Base-by-base conservation (phyloP, 768 basidiomycete species). In the Phanerochaete carnosa region DNA sequence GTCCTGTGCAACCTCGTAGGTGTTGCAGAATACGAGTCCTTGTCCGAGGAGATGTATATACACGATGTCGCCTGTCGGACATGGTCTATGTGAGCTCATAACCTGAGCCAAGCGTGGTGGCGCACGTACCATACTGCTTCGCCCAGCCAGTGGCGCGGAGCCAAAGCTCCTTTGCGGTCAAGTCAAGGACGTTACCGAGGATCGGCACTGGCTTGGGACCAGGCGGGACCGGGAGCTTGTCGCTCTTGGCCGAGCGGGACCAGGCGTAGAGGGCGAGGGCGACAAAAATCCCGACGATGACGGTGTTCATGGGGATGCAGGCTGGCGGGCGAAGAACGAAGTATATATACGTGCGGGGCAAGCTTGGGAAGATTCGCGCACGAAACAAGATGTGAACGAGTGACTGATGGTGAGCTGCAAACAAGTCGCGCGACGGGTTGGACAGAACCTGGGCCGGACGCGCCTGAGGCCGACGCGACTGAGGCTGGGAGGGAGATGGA, bases 41-140 rank as follows among this genome's bases (percentile, higher is more conserved):
- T 89, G 83, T 0, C 88, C 87, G 50, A 88, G 77, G 25, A 89
- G 72, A 64, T 86, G 84, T 35, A 90, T 70, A 66, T 88, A 85
- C 0, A 85, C 83, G 65, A 90, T 74, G 50, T 80, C 82, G 51
- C 90, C 89, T 87, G 65, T 51, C 35, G 37, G 33, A 33, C 12
- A 59, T 45, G 16, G 52, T 65, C 55, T 43, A 19, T 19, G 19
- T 57, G 45, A 30, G 29, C 43, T 7, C 39, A 19, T 43, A 22
- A 59, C 19, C 29, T 12, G 16, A n/a, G n/a, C 1, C 16, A 37
- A 23, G 26, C 22, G 2, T 11, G 35, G 16, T 29, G 11, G n/a
- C 28, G 47, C 33, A 49, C 83, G 63, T 55, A 88, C 88, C 89
- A 62, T 85, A 89, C 60, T 79, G 69, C 61, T 80, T 80, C 2